These are phyloP conservation scores for Phytophthora fragariae DNA, from an alignment of 352 stramenopile genomes.

Conservation along the genomic window DNA sequence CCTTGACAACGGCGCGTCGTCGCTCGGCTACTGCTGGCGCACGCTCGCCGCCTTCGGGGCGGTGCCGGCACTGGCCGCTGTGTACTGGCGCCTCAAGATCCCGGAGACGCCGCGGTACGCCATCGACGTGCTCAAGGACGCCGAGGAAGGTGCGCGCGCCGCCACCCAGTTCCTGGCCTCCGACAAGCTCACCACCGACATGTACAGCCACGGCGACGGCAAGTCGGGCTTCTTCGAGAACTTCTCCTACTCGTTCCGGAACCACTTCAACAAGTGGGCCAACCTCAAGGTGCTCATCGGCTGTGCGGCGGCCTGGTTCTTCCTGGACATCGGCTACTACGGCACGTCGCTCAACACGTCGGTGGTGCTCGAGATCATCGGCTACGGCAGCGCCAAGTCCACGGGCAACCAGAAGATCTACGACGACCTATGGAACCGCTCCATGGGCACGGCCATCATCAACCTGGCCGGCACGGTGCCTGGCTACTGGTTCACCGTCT, in stretches of 20 bases:
- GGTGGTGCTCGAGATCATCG: conserved; percentile 53
- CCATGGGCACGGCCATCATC: conserved; percentile 53
- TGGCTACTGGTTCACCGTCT: conserved; percentile 75
- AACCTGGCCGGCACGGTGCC: conserved; percentile 61
- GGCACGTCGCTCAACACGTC: conserved; percentile 61
- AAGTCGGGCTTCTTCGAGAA: conserved; percentile 51
- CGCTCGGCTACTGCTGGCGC: conserved; percentile 58
- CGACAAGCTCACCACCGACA: conserved; percentile 49
- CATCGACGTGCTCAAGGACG: conserved; percentile 54
- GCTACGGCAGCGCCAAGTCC: conserved; percentile 41
- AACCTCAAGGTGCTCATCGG: conserved; percentile 60
- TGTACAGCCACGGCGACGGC: conserved; percentile 51
- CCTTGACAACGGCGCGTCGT: conserved; percentile 46
- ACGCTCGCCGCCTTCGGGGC: conserved; percentile 51
- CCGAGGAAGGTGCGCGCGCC: conserved; percentile 38
- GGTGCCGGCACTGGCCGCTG: conserved; percentile 45
- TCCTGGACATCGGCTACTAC: conserved; percentile 72
- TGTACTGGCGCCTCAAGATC: conserved; percentile 62
- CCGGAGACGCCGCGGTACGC: conserved; percentile 53
- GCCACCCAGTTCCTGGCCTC: conserved; percentile 45
- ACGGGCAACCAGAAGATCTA: conserved; percentile 60
- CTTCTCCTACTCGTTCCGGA: conserved; percentile 46
- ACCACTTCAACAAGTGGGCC: conserved; percentile 48
- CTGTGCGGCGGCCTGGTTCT: conserved; percentile 62
- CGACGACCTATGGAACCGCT: conserved; percentile 52